A percentile compares a stretch with the other conserved stretches of the same genome.
These are phyloP conservation scores for Rhynchosporium agropyri DNA, from an alignment of 2,329 filamentous ascomycete genomes.

Conservation along the genomic window DNA sequence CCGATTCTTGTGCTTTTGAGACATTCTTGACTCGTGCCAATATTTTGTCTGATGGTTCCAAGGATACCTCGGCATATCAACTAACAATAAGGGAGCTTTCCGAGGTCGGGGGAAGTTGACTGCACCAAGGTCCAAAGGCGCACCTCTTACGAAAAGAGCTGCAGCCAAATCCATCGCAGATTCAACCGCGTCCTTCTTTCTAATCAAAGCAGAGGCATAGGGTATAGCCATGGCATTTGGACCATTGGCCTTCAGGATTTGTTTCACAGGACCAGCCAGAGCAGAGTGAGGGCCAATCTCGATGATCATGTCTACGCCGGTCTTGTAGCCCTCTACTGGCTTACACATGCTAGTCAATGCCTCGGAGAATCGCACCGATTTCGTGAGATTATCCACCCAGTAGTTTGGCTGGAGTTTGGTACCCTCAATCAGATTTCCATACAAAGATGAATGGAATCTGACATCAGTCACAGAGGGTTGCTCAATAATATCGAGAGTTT, in stretches of 20 bases:
- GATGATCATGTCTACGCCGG: slow-evolving; percentile 35
- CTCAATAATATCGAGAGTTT: slow-evolving; percentile 19
- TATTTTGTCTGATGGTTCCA: slow-evolving; percentile 57
- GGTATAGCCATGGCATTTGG: slow-evolving; percentile 47
- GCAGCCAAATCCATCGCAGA: slow-evolving; percentile 50
- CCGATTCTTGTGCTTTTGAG: slow-evolving; percentile 45
- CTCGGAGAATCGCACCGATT: slow-evolving; percentile 47
- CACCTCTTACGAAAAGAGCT: slow-evolving; percentile 50
- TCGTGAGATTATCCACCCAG: slow-evolving; percentile 51
- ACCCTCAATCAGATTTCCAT: slow-evolving; percentile 27
- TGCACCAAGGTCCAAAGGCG: slow-evolving; percentile 49
- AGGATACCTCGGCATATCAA: slow-evolving; percentile 52
- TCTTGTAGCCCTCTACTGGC: slow-evolving; percentile 30
- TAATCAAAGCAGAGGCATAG: slow-evolving; percentile 49
- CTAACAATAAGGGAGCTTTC: slow-evolving; percentile 38
- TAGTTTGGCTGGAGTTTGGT: slow-evolving; percentile 43
- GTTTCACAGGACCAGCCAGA: slow-evolving; percentile 42
- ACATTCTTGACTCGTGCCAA: slow-evolving; percentile 51
- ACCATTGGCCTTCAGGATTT: slow-evolving; percentile 47
- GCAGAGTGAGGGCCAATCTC: slow-evolving; percentile 42
- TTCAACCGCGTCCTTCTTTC: slow-evolving; percentile 55
- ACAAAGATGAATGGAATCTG: slow-evolving; percentile 27
- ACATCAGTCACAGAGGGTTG: slow-evolving; percentile 10
- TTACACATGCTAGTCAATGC: slow-evolving; percentile 22
- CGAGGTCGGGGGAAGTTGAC: slow-evolving; percentile 50